Percentiles rank a stretch among this genome's conserved stretches.
Conservation (phyloP, 306 rosid genomes). For the Corylus americana region DNA sequence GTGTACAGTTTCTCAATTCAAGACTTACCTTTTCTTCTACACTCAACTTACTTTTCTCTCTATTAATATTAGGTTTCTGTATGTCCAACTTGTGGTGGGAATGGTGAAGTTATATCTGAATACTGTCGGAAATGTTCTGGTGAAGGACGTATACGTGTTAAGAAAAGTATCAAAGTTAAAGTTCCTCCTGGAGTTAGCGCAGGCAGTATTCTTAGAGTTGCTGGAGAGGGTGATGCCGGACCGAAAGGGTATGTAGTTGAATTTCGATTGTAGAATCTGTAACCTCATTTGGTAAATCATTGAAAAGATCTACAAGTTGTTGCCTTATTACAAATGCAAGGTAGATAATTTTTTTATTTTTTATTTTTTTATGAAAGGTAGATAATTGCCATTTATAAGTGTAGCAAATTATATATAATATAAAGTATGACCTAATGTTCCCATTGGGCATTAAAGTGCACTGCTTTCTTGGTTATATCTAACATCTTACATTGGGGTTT, state of each 20-base stretch:
- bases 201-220: constrained; percentile 92
- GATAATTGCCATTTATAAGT: not conserved
- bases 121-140: constrained; percentile 88
- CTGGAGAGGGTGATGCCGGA: constrained; percentile 94
- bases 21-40: not conserved
- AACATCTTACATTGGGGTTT: not conserved
- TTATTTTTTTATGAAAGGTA: not conserved
- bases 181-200: constrained; percentile 90
- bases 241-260: constrained; percentile 78
- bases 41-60: not conserved
- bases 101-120: constrained; percentile 91
- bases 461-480: not conserved
- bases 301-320: constrained; percentile 2
- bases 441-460: constrained; percentile 6
- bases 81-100: constrained; percentile 90
- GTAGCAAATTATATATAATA: not conserved
- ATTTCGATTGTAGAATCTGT: constrained; percentile 13
- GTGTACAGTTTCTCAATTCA: not conserved
- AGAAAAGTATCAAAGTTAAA: constrained; percentile 86
- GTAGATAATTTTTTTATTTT: not conserved
- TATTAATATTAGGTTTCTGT: constrained; percentile 69
- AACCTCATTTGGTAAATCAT: constrained; percentile 19
- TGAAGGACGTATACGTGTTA: constrained; percentile 76
- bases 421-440: constrained; percentile 10
- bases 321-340: constrained; percentile 17